Evolutionary conservation across 1,284 basidiomycete species (phyloP), one percentile per base, ranked within the genome.

Genomic region (Apiotrichum porosum): DNA sequence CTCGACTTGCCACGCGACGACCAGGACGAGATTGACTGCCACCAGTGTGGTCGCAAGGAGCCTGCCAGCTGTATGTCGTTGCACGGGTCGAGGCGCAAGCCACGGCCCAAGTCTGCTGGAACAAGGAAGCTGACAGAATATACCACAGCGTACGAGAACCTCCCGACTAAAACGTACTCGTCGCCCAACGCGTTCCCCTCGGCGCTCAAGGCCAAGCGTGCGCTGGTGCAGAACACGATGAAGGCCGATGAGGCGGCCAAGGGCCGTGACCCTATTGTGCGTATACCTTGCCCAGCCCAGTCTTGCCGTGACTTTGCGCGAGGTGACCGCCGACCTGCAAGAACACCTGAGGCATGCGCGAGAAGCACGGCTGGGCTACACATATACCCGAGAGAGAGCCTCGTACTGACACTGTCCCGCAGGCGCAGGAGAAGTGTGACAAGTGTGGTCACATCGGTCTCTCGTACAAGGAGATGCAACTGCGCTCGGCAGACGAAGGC

Each of bases 161-260:
- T 87, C 28, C 82, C 87, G 56, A 91, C 95, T 50, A 83, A 85
- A 40, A 98, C 94, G 0, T 83, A 82, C 33, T 95, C 92, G 2
- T 87, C 92, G 55, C 86, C 90, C 0, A 86, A 91, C 53, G 94
- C 94, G 9, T 97, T 98, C 72, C 94, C 94, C 0, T 93, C 89
- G 21, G 80, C 84, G 0, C 74, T 98, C 51, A 78, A 85, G 58
- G 87, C 91, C 60, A 91, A 91, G 67, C 80, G 92, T 42, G 93
- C 92, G 66, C 64, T 79, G 31, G 94, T 91, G 1, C 87, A 89
- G 72, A 92, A 88, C 21, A 86, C 88, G 63, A 75, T 81, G 26
- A 84, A 89, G 57, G 85, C 85, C 38, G 80, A 80, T 31, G 84
- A 83, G 19, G 85, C 87, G 52, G 80, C 82, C 32, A 80, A 87